Base-by-base conservation (phyloP, 768 basidiomycete species). In the Trametes cinnabarina region DNA sequence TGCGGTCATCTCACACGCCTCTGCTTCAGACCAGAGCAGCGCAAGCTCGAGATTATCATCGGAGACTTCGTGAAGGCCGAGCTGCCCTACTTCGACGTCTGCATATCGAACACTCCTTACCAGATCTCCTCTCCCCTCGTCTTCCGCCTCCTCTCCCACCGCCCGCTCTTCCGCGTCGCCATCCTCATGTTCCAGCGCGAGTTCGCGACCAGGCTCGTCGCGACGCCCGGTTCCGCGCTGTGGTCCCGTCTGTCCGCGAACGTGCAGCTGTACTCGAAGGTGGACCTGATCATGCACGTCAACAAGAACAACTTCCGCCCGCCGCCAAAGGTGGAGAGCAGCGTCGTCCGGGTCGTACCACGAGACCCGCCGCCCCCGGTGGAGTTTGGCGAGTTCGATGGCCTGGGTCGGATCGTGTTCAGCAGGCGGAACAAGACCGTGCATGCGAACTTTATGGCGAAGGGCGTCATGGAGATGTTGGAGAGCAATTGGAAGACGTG, bases 181-280 rank as follows among this genome's bases (percentile, higher is more conserved):
- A 93, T 99, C 61, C 90, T 99, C 76, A 99, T 99, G 97, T 99
- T 99, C 77, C 97, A 99, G 75, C 89, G 94, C 55, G 97, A 99
- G 73, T 99, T 99, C 68, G 97, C 97, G 0, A 79, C 95, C 60
- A 88, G 97, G 1, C 82, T 99, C 11, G 86, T 91, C 40, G 96
- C 96, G 3, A 79, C 83, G 22, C 94, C 97, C 0, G 86, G 86
- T 8, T 86, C 91, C 3, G 77, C 84, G 5, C 76, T 96, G 5
- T 99, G 97, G 97, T 97, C 94, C 48, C 82, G 97, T 40, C 76
- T 99, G 19, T 92, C 91, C 17, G 96, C 94, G 19, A 98, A 99
- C 71, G 97, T 98, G 11, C 97, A 98, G 74, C 85, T 99, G 3
- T 99, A 97, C 70, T 87, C 97, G 12, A 93, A 94, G 68, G 94